These are phyloP conservation scores for Rhodofomes roseus DNA, from an alignment of 1,284 basidiomycete species.

Conservation along the genomic window DNA sequence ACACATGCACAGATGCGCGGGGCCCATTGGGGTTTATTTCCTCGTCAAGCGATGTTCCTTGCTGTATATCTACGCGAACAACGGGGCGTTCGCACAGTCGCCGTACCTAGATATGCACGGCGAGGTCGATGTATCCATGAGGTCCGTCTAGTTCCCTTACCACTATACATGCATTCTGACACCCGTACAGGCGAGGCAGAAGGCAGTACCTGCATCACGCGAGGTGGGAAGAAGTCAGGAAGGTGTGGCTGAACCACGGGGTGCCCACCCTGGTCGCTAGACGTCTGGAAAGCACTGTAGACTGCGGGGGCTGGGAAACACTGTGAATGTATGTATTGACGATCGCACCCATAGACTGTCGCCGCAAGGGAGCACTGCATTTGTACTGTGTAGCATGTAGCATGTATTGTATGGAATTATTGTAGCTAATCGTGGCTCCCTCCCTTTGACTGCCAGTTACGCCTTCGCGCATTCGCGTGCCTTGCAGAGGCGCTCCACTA, in stretches of 20 bases:
- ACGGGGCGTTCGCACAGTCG: conserved; percentile 84
- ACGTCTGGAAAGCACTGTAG: conserved; percentile 85
- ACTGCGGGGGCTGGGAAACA: conserved; percentile 91
- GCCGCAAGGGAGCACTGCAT: not conserved
- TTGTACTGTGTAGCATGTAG: conserved; percentile 1
- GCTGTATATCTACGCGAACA: conserved; percentile 87
- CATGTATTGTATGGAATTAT: not conserved
- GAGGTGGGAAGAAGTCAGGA: conserved; percentile 90
- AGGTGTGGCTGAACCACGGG: conserved; percentile 86
- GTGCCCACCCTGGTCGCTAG: conserved; percentile 90
- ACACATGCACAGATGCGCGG: conserved; percentile 69
- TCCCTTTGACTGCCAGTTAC: not conserved
- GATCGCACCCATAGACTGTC: not conserved
- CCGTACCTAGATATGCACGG: conserved; percentile 96
- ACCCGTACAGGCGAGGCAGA: conserved; percentile 63
- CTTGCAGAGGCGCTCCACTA: conserved; percentile 27
- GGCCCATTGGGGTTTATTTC: conserved; percentile 87
- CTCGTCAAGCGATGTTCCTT: conserved; percentile 91
- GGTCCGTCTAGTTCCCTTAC: conserved; percentile 41
- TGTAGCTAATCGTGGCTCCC: conserved; percentile 6
- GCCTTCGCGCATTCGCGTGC: conserved; percentile 2
- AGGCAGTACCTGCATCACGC: conserved; percentile 85
- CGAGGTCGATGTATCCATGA: conserved; percentile 90
- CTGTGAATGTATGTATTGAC: conserved; percentile 39
- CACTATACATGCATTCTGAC: conserved; percentile 3